Conservation (phyloP, 1,284 basidiomycete genomes). For the Trichosporon ovoides region DNA sequence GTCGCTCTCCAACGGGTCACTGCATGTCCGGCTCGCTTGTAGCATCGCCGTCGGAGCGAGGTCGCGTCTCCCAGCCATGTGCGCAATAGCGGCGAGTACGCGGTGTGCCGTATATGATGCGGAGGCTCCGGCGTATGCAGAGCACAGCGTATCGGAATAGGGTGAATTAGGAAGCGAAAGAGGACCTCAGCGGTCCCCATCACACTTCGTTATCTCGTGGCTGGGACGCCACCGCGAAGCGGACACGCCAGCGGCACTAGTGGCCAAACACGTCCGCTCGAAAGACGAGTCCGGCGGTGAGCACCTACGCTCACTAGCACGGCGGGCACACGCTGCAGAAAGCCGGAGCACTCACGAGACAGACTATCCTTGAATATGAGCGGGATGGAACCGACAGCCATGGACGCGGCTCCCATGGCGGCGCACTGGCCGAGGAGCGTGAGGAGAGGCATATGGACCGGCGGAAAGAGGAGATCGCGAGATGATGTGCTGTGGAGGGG, state of each 20-base stretch:
- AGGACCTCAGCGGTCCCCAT: constrained; percentile 2
- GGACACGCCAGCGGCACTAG: background rate
- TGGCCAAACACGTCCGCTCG: background rate
- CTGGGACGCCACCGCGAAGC: background rate
- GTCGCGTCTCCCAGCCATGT: no score
- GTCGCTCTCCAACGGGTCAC: no score
- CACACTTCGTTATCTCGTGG: background rate
- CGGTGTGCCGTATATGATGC: no score
- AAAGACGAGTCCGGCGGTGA: background rate
- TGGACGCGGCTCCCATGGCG: constrained; percentile 66
- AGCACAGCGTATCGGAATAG: background rate
- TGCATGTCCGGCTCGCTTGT: no score
- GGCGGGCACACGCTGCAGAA: no score
- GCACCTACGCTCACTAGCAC: background rate
- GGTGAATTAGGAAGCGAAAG: background rate
- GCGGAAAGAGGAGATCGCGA: background rate
- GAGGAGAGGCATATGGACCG: constrained; percentile 40
- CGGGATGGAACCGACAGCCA: constrained; percentile 67
- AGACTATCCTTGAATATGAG: constrained; percentile 59
- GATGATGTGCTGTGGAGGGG: background rate
- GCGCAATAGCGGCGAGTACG: background rate
- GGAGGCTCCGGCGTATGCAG: background rate
- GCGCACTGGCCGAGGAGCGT: constrained; percentile 59
- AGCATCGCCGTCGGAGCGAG: no score
- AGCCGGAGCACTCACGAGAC: constrained; percentile 58